phyloP scores from a whole-genome alignment of 1,284 basidiomycete genomes.

The Melanopsichium pennsylvanicum region DNA sequence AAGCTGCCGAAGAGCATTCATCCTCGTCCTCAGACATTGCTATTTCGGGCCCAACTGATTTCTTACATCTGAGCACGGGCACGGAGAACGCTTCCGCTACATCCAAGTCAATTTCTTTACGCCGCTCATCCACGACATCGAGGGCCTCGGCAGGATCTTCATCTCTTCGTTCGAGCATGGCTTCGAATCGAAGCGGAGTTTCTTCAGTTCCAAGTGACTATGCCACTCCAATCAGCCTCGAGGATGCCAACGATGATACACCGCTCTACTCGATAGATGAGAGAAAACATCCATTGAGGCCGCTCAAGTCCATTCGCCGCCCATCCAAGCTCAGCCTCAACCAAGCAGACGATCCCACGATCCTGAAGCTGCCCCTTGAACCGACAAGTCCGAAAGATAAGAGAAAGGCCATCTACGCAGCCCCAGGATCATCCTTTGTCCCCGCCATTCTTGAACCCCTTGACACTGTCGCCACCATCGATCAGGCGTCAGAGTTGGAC shows the following conservation, averaged over 20 bases:
- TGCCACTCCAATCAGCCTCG: neutral
- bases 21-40: neutral
- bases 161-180: slow-evolving; percentile 1
- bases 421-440: neutral
- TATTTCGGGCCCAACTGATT: slow-evolving; percentile 29
- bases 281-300: slow-evolving; percentile 17
- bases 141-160: slow-evolving; percentile 1
- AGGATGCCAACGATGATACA: slow-evolving; percentile 5
- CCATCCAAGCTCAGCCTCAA: slow-evolving; percentile 10
- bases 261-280: slow-evolving; percentile 1
- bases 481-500: slow-evolving; percentile 1
- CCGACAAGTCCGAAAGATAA: slow-evolving; percentile 26
- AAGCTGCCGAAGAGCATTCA: slow-evolving; percentile 13
- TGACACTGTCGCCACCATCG: neutral
- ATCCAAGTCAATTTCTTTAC: neutral
- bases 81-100: neutral
- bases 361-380: neutral
- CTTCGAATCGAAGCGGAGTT: neutral
- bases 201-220: neutral
- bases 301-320: slow-evolving; percentile 26
- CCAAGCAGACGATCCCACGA: neutral
- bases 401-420: slow-evolving; percentile 30
- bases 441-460: slow-evolving; percentile 15
- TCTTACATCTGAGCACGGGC: slow-evolving; percentile 29
- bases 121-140: slow-evolving; percentile 9